Conservation (phyloP, 2,329 filamentous ascomycete genomes). For the Pyricularia pennisetigena region DNA sequence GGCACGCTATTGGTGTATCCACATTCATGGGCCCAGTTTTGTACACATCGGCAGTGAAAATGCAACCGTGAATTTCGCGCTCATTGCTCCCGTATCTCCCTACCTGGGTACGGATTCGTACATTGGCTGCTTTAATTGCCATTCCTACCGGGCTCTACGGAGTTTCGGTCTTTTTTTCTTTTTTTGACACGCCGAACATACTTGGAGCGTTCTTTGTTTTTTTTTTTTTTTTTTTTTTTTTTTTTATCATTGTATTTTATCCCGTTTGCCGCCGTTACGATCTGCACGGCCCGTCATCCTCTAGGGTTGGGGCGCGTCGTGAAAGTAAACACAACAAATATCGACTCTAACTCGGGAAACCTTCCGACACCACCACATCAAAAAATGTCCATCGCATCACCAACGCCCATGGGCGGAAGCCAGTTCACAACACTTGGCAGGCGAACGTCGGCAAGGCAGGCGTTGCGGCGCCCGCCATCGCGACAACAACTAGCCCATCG, state of each 20-base stretch:
- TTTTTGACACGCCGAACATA: neutral
- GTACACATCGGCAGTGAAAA: neutral
- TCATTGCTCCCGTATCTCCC: neutral
- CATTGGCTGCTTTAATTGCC: neutral
- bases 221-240: neutral
- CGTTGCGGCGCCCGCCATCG: slow-evolving; percentile 38
- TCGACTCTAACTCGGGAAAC: neutral
- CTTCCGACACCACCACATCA: neutral
- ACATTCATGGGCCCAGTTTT: neutral
- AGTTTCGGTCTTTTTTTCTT: neutral
- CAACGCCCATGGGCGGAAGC: slow-evolving; percentile 40
- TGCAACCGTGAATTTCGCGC: neutral
- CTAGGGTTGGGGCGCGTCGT: neutral
- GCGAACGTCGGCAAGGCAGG: slow-evolving; percentile 47
- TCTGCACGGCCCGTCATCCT: neutral
- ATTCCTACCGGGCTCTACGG: neutral
- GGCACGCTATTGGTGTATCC: neutral
- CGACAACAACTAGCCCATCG: slow-evolving; percentile 30
- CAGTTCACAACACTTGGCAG: slow-evolving; percentile 35
- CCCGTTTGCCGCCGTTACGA: neutral
- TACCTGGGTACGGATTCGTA: neutral
- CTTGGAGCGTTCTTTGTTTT: neutral
- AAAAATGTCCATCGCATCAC: slow-evolving; percentile 42
- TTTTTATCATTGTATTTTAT: neutral
- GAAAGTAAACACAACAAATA: neutral